Conservation (phyloP, 306 rosid species). For the Cucumis cinereus region DNA sequence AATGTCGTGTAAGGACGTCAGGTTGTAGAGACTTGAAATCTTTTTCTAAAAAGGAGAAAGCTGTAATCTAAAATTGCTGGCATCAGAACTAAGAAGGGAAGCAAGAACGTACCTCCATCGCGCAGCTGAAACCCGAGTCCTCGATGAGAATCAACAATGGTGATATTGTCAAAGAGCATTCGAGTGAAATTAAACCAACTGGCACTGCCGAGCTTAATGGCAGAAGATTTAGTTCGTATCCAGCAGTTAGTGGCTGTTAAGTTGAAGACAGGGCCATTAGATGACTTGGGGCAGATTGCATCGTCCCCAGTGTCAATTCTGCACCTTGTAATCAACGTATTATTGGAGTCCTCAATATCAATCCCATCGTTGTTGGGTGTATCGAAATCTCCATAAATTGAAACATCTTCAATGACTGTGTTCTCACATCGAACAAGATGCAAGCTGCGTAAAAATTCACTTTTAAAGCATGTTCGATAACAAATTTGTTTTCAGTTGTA, state of each 20-base stretch:
- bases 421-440: slow-evolving; percentile 58
- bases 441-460: slow-evolving; percentile 45
- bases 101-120: slow-evolving; percentile 57
- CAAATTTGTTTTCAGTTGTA: too few relatives aligned
- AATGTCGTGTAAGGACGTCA: too few relatives aligned
- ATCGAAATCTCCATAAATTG: slow-evolving; percentile 71
- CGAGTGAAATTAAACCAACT: slow-evolving; percentile 61
- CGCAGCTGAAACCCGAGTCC: slow-evolving; percentile 86
- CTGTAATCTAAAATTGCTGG: not conserved
- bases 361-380: slow-evolving; percentile 91
- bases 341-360: slow-evolving; percentile 87
- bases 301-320: slow-evolving; percentile 89
- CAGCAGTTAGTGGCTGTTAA: slow-evolving; percentile 59
- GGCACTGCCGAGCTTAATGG: slow-evolving; percentile 86
- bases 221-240: slow-evolving; percentile 84
- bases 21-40: not conserved
- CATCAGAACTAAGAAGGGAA: not conserved
- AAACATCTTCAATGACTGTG: slow-evolving; percentile 39
- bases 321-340: slow-evolving; percentile 59
- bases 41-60: not conserved
- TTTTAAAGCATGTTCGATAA: too few relatives aligned
- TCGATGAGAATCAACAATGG: slow-evolving; percentile 80
- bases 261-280: slow-evolving; percentile 52
- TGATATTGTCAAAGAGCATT: slow-evolving; percentile 69
- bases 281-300: slow-evolving; percentile 86